Evolutionary conservation across 2,329 filamentous ascomycete species (phyloP).

Genomic region (Metarhizium album): DNA sequence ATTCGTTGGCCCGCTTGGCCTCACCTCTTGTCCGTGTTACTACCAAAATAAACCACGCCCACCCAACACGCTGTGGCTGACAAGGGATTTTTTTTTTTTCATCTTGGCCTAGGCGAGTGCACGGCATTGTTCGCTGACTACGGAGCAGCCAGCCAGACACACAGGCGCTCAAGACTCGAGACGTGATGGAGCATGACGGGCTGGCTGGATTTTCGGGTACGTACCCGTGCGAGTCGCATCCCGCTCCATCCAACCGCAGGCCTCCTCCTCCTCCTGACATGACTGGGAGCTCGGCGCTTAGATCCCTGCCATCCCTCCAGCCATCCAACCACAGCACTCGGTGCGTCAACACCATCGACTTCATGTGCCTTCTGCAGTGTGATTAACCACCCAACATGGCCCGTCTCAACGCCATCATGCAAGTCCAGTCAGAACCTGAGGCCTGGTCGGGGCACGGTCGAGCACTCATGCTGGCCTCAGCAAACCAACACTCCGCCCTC

Average conservation of each 20-base stretch:
- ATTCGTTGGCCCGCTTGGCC: no score
- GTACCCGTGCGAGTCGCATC: background rate
- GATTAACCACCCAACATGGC: constrained; percentile 4
- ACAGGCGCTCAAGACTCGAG: no score
- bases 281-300: constrained; percentile 26
- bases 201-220: background rate
- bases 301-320: constrained; percentile 18
- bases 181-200: no score
- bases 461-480: background rate
- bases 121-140: no score
- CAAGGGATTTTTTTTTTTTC: no score
- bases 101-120: no score
- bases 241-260: constrained; percentile 3
- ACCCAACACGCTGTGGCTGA: no score
- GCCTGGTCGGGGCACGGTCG: background rate
- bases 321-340: constrained; percentile 35
- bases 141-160: no score
- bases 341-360: constrained; percentile 6
- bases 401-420: constrained; percentile 4
- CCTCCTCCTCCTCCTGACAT: constrained; percentile 2
- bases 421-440: background rate
- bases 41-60: no score
- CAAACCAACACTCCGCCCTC: background rate
- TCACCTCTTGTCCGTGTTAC: no score
- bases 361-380: constrained; percentile 6